Evolutionary conservation across 2,329 filamentous ascomycete species (phyloP), one percentile per base, ranked within the genome.

Genomic region (Fusarium poae): DNA sequence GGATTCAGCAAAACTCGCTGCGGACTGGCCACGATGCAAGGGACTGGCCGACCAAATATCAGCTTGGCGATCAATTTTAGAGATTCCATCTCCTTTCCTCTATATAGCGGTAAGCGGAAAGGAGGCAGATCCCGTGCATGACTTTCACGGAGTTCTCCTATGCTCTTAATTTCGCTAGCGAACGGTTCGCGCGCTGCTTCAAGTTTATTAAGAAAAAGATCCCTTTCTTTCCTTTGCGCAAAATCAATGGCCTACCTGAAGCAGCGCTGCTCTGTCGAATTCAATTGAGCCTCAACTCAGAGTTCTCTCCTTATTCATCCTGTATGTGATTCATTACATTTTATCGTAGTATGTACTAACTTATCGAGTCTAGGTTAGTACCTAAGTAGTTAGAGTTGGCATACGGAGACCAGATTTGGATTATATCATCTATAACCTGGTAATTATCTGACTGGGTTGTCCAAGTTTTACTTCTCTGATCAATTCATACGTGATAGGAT

Each of bases 1-100:
- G 32, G 44, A 35, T 34, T 51, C 32, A 32, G 18, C 40, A 57
- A 54, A 42, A 62, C 51, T 57, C 57, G 56, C 61, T 52, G 55
- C 62, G 56, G 49, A 23, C 54, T 16, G 37, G 42, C 44, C 27
- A 34, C 45, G 37, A 57, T 49, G 51, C 57, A 67, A 67, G 63
- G 51, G 52, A 42, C 44, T 30, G 8, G 16, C 25, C 37, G 32
- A 62, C 32, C 25, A 40, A 53, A 34, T 30, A 34, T 49, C 42
- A 15, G 43, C 46, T 52, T 57, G 50, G 46, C 30, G 42, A 51
- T 48, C 54, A 51, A 52, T 21, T 23, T 23, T 42, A 35, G 25
- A 25, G 21, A 20, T 27, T 46, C 20, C 27, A 29, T 44, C 35
- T 39, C 50, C 30, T 51, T 51, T 34, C 39, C 51, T 49, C 34